Evolutionary conservation across 192 early-diverging fungal species (phyloP).

Genomic region (Coemansia sp.): DNA sequence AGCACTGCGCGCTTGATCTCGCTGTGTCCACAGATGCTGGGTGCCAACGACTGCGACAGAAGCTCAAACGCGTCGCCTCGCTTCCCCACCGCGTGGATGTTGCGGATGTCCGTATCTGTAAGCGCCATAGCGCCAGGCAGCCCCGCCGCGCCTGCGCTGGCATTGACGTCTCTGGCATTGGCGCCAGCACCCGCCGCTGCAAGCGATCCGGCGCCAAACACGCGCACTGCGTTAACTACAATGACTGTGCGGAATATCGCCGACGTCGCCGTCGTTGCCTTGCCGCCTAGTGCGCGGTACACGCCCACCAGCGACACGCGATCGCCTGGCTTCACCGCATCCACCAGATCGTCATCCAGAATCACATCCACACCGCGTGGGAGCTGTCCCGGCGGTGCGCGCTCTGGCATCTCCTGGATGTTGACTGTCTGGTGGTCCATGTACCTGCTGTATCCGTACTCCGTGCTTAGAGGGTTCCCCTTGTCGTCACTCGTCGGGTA

Average conservation of each 20-base stretch:
- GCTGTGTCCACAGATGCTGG: slow-evolving; percentile 86
- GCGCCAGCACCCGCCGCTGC: slow-evolving; percentile 59
- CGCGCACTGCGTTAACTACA: slow-evolving; percentile 80
- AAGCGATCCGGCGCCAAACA: slow-evolving; percentile 68
- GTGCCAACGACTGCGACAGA: slow-evolving; percentile 85
- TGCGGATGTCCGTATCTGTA: slow-evolving; percentile 82
- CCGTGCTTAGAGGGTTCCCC: slow-evolving; percentile 88
- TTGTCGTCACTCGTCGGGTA: slow-evolving; percentile 97
- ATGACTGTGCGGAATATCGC: slow-evolving; percentile 93
- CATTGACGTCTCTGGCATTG: slow-evolving; percentile 21
- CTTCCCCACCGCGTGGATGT: slow-evolving; percentile 77
- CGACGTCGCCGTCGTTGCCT: slow-evolving; percentile 69
- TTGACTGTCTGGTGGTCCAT: slow-evolving; percentile 91
- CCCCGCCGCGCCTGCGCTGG: slow-evolving; percentile 30
- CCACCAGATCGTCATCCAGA: slow-evolving; percentile 95
- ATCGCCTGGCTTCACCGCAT: slow-evolving; percentile 95
- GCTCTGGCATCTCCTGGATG: slow-evolving; percentile 99
- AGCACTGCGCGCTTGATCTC: slow-evolving; percentile 95
- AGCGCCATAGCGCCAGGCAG: slow-evolving; percentile 64
- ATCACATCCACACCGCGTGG: slow-evolving; percentile 93
- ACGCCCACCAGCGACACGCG: slow-evolving; percentile 92
- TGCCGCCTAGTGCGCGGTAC: slow-evolving; percentile 84
- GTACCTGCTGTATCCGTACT: slow-evolving; percentile 89
- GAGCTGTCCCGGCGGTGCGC: slow-evolving; percentile 91
- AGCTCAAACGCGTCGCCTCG: slow-evolving; percentile 77